Evolutionary conservation across 1,284 basidiomycete genomes (phyloP), one percentile per base, ranked within the genome.

Genomic region (Ceratobasidium papillatum): DNA sequence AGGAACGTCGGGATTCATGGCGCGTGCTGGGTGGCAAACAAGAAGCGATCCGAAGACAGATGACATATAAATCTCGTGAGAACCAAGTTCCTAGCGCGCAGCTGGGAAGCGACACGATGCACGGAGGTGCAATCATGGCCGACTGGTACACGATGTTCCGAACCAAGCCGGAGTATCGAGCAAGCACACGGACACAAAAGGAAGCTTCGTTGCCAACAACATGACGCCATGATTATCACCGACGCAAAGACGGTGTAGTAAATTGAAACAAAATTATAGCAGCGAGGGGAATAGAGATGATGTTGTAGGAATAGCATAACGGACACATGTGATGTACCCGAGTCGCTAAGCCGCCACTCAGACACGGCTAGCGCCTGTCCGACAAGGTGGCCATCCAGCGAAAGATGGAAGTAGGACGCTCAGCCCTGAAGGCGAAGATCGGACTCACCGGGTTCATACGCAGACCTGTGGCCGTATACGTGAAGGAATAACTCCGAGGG

Each of bases 221-320:
- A 69, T 69, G 65, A 69, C 65, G 65, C 65, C 52, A 69, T 56
- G 65, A 51, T 19, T 69, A 52, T 66, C 64, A 66, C 64, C 52
- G 36, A 58, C 65, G 36, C 65, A n/a, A 45, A 68, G n/a, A 43
- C 25, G 30, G 52, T 8, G 27, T 9, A n/a, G n/a, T 27, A 43
- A 69, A 56, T 43, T 17, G 19, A 25, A 22, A 14, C 17, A 54
- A 52, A 54, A 25, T 3, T 32, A 34, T 38, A n/a, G n/a, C 22
- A 11, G 49, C 27, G 25, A 27, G 51, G 36, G 51, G 5, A 9
- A 51, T 36, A 32, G 52, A 69, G 36, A 43, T 17, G 25, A 22
- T 41, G 30, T 32, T 12, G 27, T 32, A n/a, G 47, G 3, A 58
- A 45, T 58, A 22, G 25, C n/a, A 22, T 9, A 27, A 22, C 51